Percentiles rank a stretch among this genome's conserved stretches.
Evolutionary conservation across 129 eudicot species (phyloP).

Genomic region (Oenanthe sinensis): DNA sequence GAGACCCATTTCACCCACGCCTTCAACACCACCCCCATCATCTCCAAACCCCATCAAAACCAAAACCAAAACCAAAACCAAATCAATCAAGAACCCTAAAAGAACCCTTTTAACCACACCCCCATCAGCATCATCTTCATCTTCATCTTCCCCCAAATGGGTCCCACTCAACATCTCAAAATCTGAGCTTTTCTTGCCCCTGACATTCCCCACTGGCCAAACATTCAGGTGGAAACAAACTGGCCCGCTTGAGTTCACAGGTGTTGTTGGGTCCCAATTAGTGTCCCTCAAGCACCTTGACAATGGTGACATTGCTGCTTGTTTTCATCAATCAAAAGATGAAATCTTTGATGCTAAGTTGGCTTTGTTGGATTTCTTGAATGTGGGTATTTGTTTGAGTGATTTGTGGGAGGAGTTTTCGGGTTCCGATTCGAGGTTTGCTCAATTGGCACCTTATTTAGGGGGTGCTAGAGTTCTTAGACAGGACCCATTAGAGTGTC

Average conservation of each 20-base stretch:
- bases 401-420: constrained; percentile 69
- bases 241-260: constrained; percentile 59
- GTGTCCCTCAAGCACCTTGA: constrained; percentile 60
- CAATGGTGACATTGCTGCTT: constrained; percentile 36
- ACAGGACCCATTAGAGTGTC: constrained; percentile 90
- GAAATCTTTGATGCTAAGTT: constrained; percentile 22
- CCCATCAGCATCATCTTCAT: background rate
- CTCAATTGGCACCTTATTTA: constrained; percentile 51
- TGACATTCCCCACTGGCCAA: constrained; percentile 97
- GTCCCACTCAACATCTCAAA: constrained; percentile 48
- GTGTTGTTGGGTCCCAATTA: constrained; percentile 61
- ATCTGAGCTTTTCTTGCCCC: constrained; percentile 71
- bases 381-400: constrained; percentile 54
- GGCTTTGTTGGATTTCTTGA: constrained; percentile 65
- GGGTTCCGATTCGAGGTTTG: constrained; percentile 59
- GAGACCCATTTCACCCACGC: constrained; percentile 18
- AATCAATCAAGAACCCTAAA: constrained; percentile 37
- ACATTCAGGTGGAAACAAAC: constrained; percentile 92
- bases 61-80: background rate
- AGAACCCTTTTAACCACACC: constrained; percentile 22
- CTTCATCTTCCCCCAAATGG: constrained; percentile 29
- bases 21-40: constrained; percentile 25
- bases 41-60: constrained; percentile 15
- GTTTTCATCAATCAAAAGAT: constrained; percentile 27
- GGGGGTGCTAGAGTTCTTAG: constrained; percentile 85